These are phyloP conservation scores for Pholiota molesta DNA, from an alignment of 768 basidiomycete species.

Conservation along the genomic window DNA sequence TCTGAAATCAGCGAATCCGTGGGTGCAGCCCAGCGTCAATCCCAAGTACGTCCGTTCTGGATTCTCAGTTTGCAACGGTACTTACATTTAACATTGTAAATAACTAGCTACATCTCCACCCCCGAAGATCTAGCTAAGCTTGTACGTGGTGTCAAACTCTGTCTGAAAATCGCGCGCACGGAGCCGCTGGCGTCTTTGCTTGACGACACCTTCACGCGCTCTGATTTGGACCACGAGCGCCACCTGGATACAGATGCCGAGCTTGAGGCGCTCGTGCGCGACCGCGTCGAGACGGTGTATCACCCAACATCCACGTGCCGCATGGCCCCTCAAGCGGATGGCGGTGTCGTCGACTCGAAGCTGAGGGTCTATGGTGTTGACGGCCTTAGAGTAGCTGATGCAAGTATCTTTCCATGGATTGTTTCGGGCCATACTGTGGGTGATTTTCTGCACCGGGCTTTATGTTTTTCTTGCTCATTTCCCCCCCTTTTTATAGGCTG, in stretches of 20 bases:
- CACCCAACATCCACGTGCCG: conserved; percentile 49
- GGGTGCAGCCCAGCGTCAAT: conserved; percentile 44
- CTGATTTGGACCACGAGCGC: conserved; percentile 43
- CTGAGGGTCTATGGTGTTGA: conserved; percentile 44
- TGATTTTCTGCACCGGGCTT: conserved; percentile 7
- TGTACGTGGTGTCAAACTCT: conserved; percentile 41
- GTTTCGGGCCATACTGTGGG: conserved; percentile 51
- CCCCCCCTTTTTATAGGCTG: conserved; percentile 27
- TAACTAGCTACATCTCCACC: conserved; percentile 41
- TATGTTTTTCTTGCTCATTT: background rate
- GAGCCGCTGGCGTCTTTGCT: conserved; percentile 42
- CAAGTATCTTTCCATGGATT: conserved; percentile 48
- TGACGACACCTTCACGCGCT: conserved; percentile 33
- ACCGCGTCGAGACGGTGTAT: conserved; percentile 49
- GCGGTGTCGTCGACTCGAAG: conserved; percentile 41
- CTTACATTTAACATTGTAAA: background rate
- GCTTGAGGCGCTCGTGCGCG: conserved; percentile 41
- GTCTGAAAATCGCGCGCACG: conserved; percentile 40
- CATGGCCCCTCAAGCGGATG: conserved; percentile 44
- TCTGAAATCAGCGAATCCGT: conserved; percentile 45
- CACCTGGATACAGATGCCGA: conserved; percentile 44
- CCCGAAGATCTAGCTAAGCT: conserved; percentile 46
- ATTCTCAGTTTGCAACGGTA: background rate
- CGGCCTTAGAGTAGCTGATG: conserved; percentile 50
- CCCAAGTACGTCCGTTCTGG: conserved; percentile 37